phyloP scores from a whole-genome alignment of 1,139 yeast species.

The Suzukiozyma palmioleophila region DNA sequence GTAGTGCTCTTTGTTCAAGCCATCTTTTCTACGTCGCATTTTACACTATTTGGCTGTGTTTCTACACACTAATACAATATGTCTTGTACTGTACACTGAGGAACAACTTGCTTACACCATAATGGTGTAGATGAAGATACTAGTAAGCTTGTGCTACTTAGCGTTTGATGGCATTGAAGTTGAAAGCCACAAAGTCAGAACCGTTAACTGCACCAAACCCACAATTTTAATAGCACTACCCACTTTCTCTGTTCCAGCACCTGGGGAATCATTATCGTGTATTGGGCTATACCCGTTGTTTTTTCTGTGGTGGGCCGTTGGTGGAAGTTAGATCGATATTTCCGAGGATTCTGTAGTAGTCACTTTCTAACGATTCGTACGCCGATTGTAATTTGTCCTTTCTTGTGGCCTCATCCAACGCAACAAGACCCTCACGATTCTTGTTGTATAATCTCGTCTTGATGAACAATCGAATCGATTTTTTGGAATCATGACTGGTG shows the following conservation, averaged over 20 bases:
- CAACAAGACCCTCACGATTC: conserved; percentile 72
- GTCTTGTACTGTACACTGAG: too few species aligned
- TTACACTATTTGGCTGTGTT: too few species aligned
- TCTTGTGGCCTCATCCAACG: conserved; percentile 57
- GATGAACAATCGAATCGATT: conserved; percentile 53
- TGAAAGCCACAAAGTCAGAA: too few species aligned
- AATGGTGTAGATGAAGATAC: too few species aligned
- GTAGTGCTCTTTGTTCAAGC: too few species aligned
- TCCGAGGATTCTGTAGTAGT: conserved; percentile 55
- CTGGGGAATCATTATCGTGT: conserved; percentile 2
- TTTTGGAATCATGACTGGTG: conserved; percentile 22
- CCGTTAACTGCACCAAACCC: too few species aligned
- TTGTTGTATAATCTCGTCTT: conserved; percentile 71
- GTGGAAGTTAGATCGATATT: conserved; percentile 23
- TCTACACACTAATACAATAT: too few species aligned
- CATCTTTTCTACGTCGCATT: too few species aligned
- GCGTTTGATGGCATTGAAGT: too few species aligned
- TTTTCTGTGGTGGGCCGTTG: conserved; percentile 8
- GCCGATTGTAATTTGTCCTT: conserved; percentile 75
- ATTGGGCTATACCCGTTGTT: background rate
- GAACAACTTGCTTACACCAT: too few species aligned
- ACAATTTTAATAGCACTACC: too few species aligned
- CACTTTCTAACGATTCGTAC: conserved; percentile 61
- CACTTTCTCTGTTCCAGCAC: background rate
- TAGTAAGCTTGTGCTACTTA: too few species aligned